Base-by-base conservation (phyloP, 164 flowering plant species). In the Chimonanthus praecox region DNA sequence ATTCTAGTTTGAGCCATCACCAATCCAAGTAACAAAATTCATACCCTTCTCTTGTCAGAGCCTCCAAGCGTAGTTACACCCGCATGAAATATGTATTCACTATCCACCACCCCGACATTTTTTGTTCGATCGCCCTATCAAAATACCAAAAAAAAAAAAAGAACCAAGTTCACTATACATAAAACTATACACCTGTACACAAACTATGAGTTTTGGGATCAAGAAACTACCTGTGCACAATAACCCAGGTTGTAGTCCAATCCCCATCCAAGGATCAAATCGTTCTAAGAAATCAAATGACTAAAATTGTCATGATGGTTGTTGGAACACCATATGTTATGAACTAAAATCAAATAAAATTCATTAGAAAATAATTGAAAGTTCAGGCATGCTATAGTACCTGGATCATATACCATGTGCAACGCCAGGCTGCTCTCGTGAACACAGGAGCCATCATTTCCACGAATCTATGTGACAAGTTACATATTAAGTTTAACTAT, bases 391-490 rank as follows among this genome's bases (percentile, higher is more conserved):
- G 60, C 10, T 58, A 50, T n/a, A 75, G 49, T 49, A 92, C 98
- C 97, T 94, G 98, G 74, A 92, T 80, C 98, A 94, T 89, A 78
- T 91, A 84, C 98, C 98, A 94, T 13, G 82, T 83, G 79, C 99
- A 94, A 50, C 86, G 84, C 99, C 99, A 94, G 6, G 97, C 92
- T 49, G 85, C 86, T 77, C 78, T 90, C 44, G 99, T 92, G 78
- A 92, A 94, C 47, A 91, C 99, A 44, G 99, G 99, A 58, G 95
- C 99, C 99, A 94, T 94, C 94, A 92, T 89, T 86, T 94, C 97
- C 46, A 94, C 97, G 97, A 97, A 94, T 68, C 98, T 94, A 87
- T 79, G 81, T 20, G 73, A 74, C 10, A 71, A 7, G 70, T 49
- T 68, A 49, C 7, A 8, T 61, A 69, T 64, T 11, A 2, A 11